Evolutionary conservation across 2,329 filamentous ascomycete genomes (phyloP).

Genomic region (Ceratocystis harringtonii): DNA sequence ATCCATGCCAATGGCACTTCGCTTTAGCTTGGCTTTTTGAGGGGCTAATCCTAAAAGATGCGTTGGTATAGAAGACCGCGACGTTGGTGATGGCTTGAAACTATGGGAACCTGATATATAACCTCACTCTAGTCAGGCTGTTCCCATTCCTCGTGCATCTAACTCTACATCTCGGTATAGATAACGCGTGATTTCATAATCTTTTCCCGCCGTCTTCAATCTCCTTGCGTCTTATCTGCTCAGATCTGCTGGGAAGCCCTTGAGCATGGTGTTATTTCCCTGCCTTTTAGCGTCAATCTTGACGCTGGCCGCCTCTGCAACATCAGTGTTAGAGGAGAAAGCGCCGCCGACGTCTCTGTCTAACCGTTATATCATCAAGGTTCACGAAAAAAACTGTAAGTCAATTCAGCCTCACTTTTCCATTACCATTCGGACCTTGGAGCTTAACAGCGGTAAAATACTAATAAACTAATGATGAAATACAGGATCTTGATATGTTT

Average conservation of each 20-base stretch:
- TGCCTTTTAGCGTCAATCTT: slow-evolving; percentile 26
- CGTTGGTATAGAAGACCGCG: not conserved
- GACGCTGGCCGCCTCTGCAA: slow-evolving; percentile 24
- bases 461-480: not conserved
- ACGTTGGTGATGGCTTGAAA: not conserved
- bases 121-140: not conserved
- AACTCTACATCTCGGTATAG: not conserved
- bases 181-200: not conserved
- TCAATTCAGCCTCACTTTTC: not conserved
- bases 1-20: not conserved
- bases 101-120: not conserved
- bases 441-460: not conserved
- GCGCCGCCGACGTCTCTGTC: slow-evolving; percentile 22
- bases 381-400: slow-evolving; percentile 35
- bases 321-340: slow-evolving; percentile 16
- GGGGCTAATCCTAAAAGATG: not conserved
- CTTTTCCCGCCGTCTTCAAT: not conserved
- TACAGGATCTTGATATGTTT: slow-evolving; percentile 31
- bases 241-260: not conserved
- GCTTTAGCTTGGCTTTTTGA: not conserved
- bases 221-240: not conserved
- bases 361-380: slow-evolving; percentile 39
- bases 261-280: slow-evolving; percentile 26
- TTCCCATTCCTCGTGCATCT: not conserved
- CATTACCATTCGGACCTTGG: not conserved